These are phyloP conservation scores for Fomitopsis pulvina DNA, from an alignment of 768 basidiomycete genomes.

Conservation along the genomic window DNA sequence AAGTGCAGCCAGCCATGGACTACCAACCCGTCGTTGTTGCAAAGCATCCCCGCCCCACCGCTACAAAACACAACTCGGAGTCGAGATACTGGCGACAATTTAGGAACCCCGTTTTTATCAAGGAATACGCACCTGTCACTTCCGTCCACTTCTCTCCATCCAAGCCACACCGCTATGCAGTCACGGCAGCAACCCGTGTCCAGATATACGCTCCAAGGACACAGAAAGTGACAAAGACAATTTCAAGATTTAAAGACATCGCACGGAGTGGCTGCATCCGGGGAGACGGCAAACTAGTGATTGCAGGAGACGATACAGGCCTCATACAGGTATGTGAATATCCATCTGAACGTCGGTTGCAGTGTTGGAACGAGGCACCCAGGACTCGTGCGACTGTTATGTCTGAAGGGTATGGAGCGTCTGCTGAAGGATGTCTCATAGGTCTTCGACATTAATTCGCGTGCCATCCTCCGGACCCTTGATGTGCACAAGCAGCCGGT, in stretches of 20 bases:
- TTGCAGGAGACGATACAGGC: conserved; percentile 94
- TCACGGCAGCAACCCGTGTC: conserved; percentile 88
- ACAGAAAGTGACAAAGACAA: conserved; percentile 93
- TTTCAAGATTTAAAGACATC: conserved; percentile 95
- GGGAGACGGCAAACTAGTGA: conserved; percentile 88
- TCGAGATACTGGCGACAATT: conserved; percentile 85
- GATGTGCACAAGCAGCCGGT: conserved; percentile 95
- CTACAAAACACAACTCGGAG: conserved; percentile 61
- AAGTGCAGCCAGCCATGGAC: conserved; percentile 44
- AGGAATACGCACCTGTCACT: conserved; percentile 95
- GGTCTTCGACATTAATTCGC: conserved; percentile 87
- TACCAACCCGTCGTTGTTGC: conserved; percentile 71
- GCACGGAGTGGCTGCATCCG: conserved; percentile 87
- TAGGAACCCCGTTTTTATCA: conserved; percentile 88
- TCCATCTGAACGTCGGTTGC: neutral
- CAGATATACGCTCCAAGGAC: conserved; percentile 96
- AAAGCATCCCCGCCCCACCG: conserved; percentile 48
- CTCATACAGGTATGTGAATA: conserved; percentile 54
- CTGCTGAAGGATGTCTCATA: conserved; percentile 21
- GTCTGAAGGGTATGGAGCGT: neutral
- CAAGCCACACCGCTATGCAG: conserved; percentile 90
- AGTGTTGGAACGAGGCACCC: neutral
- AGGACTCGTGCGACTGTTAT: neutral
- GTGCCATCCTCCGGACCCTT: conserved; percentile 89
- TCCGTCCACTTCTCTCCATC: conserved; percentile 86